These are phyloP conservation scores for Lachancea fermentati DNA, from an alignment of 805 yeast species.

Conservation along the genomic window DNA sequence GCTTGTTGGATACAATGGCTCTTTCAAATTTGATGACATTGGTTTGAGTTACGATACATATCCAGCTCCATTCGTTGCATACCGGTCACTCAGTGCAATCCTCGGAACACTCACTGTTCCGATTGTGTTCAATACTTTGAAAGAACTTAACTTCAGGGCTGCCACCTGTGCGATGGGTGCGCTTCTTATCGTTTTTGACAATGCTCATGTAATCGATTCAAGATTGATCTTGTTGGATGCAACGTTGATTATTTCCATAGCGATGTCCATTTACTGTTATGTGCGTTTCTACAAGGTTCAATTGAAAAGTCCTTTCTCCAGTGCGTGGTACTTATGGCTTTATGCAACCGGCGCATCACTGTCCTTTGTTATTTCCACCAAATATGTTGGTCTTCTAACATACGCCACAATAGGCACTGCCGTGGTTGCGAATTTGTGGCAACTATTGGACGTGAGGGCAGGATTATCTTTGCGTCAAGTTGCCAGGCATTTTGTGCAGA, in stretches of 20 bases:
- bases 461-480: conserved; percentile 57
- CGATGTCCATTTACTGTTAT: conserved; percentile 70
- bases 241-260: conserved; percentile 77
- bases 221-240: conserved; percentile 90
- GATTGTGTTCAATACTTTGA: conserved; percentile 73
- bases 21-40: conserved; percentile 83
- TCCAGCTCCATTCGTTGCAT: conserved; percentile 81
- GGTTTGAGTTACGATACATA: conserved; percentile 76
- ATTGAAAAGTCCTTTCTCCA: conserved; percentile 59
- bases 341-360: conserved; percentile 75
- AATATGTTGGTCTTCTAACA: conserved; percentile 93
- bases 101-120: conserved; percentile 82
- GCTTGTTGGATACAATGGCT: conserved; percentile 85
- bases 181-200: conserved; percentile 72
- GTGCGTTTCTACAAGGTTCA: conserved; percentile 68
- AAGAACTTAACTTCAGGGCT: conserved; percentile 75
- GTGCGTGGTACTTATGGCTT: conserved; percentile 85
- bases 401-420: conserved; percentile 84
- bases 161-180: conserved; percentile 76
- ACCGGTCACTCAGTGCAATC: conserved; percentile 73
- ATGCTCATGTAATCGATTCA: conserved; percentile 86
- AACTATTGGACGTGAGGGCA: conserved; percentile 61
- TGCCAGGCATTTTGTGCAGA: conserved; percentile 64
- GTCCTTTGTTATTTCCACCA: conserved; percentile 90
- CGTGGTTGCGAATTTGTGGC: conserved; percentile 84